phyloP scores from a whole-genome alignment of 2,329 filamentous ascomycete genomes.

The Plenodomus biglobosus region DNA sequence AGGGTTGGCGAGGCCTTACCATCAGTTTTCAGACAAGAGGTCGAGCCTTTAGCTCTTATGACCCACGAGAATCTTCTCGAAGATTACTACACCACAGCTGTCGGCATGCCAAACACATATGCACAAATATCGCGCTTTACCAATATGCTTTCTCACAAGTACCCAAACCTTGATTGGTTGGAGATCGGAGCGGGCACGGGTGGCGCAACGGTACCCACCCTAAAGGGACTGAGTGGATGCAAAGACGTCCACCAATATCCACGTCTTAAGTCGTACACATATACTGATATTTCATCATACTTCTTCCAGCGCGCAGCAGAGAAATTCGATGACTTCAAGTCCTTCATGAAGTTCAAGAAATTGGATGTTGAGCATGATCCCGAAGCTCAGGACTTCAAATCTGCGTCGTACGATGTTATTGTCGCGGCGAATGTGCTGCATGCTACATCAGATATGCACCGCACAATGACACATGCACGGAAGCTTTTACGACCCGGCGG shows the following conservation, averaged over 20 bases:
- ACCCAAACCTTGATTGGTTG: slow-evolving; percentile 15
- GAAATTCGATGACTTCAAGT: slow-evolving; percentile 10
- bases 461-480: slow-evolving; percentile 23
- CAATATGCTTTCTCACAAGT: slow-evolving; percentile 15
- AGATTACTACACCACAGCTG: slow-evolving; percentile 16
- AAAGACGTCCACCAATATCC: slow-evolving; percentile 5
- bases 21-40: slow-evolving; percentile 12
- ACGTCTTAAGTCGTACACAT: slow-evolving; percentile 18
- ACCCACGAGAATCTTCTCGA: slow-evolving; percentile 17
- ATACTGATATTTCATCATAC: slow-evolving; percentile 20
- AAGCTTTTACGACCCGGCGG: slow-evolving; percentile 47
- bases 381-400: slow-evolving; percentile 19
- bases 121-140: slow-evolving; percentile 15
- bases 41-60: slow-evolving; percentile 17
- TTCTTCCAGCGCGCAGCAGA: slow-evolving; percentile 21
- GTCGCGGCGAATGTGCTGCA: slow-evolving; percentile 42
- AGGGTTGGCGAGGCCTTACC: slow-evolving; percentile 14
- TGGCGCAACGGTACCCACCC: slow-evolving; percentile 12
- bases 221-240: slow-evolving; percentile 9
- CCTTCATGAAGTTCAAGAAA: slow-evolving; percentile 18
- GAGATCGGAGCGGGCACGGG: slow-evolving; percentile 23
- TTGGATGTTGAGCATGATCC: slow-evolving; percentile 27
- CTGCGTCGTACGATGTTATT: slow-evolving; percentile 23
- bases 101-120: slow-evolving; percentile 19
- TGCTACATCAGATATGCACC: slow-evolving; percentile 21